Conservation (phyloP, 2,329 filamentous ascomycete species). For the Massarina eburnea region DNA sequence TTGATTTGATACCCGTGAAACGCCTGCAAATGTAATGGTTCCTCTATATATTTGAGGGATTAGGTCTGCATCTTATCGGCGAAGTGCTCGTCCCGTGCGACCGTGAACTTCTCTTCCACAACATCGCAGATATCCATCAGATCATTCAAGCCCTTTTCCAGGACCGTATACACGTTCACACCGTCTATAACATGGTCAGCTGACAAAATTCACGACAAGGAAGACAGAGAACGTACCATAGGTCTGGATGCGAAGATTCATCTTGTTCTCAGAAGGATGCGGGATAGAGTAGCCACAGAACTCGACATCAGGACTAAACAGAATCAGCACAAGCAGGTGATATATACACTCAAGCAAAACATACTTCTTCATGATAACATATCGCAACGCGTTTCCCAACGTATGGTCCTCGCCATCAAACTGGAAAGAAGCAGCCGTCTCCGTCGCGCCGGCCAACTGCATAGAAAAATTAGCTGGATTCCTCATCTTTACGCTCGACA, state of each 20-base stretch:
- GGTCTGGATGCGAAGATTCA: conserved; percentile 97
- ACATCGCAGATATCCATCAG: conserved; percentile 91
- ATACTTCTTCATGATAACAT: conserved; percentile 98
- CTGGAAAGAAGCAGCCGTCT: conserved; percentile 91
- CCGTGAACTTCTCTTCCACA: conserved; percentile 84
- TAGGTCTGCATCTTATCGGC: conserved; percentile 33
- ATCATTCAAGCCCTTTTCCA: conserved; percentile 88
- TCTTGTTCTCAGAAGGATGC: conserved; percentile 91
- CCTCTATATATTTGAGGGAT: background rate
- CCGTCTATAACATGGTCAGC: conserved; percentile 58
- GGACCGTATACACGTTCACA: conserved; percentile 77
- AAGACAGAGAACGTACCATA: conserved; percentile 63
- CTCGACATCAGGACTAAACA: conserved; percentile 81
- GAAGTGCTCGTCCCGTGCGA: conserved; percentile 61
- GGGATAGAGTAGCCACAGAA: conserved; percentile 98
- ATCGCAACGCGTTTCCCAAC: conserved; percentile 88
- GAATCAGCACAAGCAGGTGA: background rate
- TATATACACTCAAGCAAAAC: conserved; percentile 35
- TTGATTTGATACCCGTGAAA: conserved; percentile 23
- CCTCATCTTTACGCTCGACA: background rate
- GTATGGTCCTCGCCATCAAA: conserved; percentile 95
- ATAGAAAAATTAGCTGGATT: too few relatives aligned
- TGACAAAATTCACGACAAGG: background rate
- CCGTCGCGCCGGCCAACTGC: conserved; percentile 79
- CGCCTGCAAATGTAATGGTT: conserved; percentile 36